phyloP scores from a whole-genome alignment of 2,329 filamentous ascomycete genomes.

The Rhynchosporium secalis region DNA sequence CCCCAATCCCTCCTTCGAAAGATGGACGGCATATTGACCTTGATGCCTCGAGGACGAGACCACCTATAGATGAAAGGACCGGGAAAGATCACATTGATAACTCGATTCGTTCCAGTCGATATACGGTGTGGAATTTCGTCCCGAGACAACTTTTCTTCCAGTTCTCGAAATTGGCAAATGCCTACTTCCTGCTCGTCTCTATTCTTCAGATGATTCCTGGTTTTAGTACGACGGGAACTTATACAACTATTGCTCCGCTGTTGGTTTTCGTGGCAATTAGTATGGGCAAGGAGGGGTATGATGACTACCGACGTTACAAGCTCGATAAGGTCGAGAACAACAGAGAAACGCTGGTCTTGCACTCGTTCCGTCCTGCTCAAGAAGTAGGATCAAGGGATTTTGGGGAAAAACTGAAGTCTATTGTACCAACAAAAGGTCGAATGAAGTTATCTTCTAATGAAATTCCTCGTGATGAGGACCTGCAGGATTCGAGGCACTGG shows the following conservation, averaged over 20 bases:
- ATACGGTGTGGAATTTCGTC: slow-evolving; percentile 85
- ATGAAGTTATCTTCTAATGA: neutral
- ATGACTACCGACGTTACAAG: slow-evolving; percentile 81
- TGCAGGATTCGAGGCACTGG: slow-evolving; percentile 45
- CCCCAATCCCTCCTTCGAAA: slow-evolving; percentile 66
- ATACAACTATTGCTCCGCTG: slow-evolving; percentile 82
- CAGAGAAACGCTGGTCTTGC: slow-evolving; percentile 49
- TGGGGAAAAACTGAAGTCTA: slow-evolving; percentile 9
- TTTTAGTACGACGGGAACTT: slow-evolving; percentile 87
- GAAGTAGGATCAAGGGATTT: slow-evolving; percentile 8
- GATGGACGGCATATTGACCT: slow-evolving; percentile 82
- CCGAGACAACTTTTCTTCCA: slow-evolving; percentile 87
- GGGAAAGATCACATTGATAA: slow-evolving; percentile 74
- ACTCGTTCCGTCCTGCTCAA: slow-evolving; percentile 21
- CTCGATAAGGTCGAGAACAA: slow-evolving; percentile 87
- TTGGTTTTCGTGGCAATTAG: slow-evolving; percentile 82
- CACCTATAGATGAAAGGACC: slow-evolving; percentile 75
- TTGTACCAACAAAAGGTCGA: slow-evolving; percentile 7
- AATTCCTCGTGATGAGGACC: neutral
- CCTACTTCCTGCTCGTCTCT: slow-evolving; percentile 88
- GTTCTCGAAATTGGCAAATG: slow-evolving; percentile 92
- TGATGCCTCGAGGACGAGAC: slow-evolving; percentile 53
- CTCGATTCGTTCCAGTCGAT: slow-evolving; percentile 83
- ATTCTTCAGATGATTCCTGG: slow-evolving; percentile 88
- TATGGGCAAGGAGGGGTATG: slow-evolving; percentile 89